Percentiles rank a stretch among this genome's conserved stretches.
These are phyloP conservation scores for Euphorbia celastroides DNA, from an alignment of 441 rosid species.

Conservation along the genomic window DNA sequence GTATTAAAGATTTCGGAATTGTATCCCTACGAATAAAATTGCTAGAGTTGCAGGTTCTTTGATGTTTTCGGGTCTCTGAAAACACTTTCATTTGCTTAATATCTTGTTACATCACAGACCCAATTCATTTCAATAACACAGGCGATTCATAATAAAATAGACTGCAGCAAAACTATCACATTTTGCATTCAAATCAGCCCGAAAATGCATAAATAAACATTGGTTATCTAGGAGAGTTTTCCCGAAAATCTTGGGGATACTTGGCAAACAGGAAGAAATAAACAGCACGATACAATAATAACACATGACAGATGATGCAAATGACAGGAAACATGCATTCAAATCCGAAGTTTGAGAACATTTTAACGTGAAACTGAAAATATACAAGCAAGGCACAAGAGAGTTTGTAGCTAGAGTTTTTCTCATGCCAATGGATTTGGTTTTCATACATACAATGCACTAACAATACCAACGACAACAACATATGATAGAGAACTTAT, in stretches of 20 bases:
- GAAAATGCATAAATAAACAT: not conserved
- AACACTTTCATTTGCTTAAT: no score
- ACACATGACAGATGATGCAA: not conserved
- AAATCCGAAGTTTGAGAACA: constrained; percentile 15
- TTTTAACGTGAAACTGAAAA: constrained; percentile 21
- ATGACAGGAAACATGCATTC: constrained; percentile 2
- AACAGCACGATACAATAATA: not conserved
- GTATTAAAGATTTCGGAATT: no score
- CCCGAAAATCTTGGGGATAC: not conserved
- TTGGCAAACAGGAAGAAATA: not conserved
- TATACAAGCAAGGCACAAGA: constrained; percentile 30
- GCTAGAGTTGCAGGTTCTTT: no score
- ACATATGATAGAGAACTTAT: constrained; percentile 13
- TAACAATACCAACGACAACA: constrained; percentile 22
- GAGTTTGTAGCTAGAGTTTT: constrained; percentile 21
- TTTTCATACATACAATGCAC: constrained; percentile 30
- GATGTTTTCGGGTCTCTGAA: no score
- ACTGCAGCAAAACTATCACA: no score
- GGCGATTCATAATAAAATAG: no score
- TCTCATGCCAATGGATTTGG: constrained; percentile 17
- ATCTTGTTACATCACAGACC: no score
- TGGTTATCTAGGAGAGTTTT: not conserved
- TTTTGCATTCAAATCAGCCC: not conserved
- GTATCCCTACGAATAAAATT: no score
- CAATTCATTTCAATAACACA: no score